These are phyloP conservation scores for Sicyos edulis DNA, from an alignment of 306 rosid genomes.

Conservation along the genomic window DNA sequence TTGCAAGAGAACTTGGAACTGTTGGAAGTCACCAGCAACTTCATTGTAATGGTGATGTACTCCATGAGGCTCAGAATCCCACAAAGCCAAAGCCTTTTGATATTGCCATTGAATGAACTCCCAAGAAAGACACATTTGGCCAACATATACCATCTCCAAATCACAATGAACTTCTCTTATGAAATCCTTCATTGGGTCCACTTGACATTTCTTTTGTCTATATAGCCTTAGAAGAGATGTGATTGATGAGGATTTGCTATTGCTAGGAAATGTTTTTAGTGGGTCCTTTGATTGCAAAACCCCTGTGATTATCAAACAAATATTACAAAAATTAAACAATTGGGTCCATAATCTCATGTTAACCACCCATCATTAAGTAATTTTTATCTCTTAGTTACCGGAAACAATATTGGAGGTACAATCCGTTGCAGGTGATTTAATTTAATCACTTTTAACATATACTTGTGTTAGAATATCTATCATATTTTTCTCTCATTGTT, in stretches of 20 bases:
- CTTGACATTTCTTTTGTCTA: constrained; percentile 38
- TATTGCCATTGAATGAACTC: constrained; percentile 87
- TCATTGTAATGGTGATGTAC: constrained; percentile 38
- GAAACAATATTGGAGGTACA: no score
- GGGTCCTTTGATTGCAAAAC: constrained; percentile 67
- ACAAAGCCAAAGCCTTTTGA: constrained; percentile 49
- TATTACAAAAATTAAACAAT: background rate
- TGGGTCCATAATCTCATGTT: no score
- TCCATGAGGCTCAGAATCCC: constrained; percentile 49
- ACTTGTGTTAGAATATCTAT: no score
- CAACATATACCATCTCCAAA: constrained; percentile 81
- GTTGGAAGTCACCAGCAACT: constrained; percentile 72
- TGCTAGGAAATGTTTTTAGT: constrained; percentile 47
- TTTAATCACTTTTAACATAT: no score
- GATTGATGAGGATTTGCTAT: constrained; percentile 32
- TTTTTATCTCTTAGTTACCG: no score
- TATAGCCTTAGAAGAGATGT: constrained; percentile 35
- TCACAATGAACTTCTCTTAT: constrained; percentile 58
- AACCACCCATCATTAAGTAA: no score
- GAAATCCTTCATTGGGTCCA: constrained; percentile 48
- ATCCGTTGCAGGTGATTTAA: no score
- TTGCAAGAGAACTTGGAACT: constrained; percentile 55
- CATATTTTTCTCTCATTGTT: no score
- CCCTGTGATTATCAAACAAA: constrained; percentile 29
- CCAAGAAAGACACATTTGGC: constrained; percentile 94